phyloP scores from a whole-genome alignment of 805 yeast genomes.

The Ogataea angusta region DNA sequence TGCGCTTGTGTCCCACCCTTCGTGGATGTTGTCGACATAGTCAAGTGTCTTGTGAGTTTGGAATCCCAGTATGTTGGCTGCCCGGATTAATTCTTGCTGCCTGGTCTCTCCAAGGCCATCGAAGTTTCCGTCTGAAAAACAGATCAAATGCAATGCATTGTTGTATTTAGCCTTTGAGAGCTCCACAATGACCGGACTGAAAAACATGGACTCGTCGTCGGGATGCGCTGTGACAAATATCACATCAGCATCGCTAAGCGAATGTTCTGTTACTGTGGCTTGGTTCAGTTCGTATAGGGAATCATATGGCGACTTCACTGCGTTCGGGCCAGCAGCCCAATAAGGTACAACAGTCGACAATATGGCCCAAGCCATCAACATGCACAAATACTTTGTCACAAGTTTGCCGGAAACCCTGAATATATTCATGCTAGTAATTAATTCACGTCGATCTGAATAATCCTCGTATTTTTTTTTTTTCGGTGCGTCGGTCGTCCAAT shows the following conservation, averaged over 20 bases:
- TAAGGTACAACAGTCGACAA: constrained; percentile 16
- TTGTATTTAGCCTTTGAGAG: constrained; percentile 42
- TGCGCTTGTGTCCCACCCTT: constrained; percentile 53
- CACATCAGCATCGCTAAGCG: constrained; percentile 24
- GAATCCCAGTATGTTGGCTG: constrained; percentile 53
- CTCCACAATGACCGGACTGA: constrained; percentile 71
- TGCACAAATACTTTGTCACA: constrained; percentile 3
- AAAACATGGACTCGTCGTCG: constrained; percentile 98
- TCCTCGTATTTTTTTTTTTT: constrained; percentile 1
- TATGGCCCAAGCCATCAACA: neutral
- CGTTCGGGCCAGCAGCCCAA: constrained; percentile 5
- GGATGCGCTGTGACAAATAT: constrained; percentile 80
- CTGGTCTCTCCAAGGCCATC: constrained; percentile 70
- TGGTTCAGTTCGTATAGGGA: constrained; percentile 24
- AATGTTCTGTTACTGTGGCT: constrained; percentile 14
- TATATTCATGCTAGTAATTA: neutral
- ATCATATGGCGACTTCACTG: neutral
- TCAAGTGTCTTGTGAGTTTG: constrained; percentile 45
- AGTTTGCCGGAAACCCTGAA: constrained; percentile 6
- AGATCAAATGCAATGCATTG: constrained; percentile 56
- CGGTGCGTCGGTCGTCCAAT: constrained; percentile 2
- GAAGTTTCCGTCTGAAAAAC: constrained; percentile 76
- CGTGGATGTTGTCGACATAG: constrained; percentile 66
- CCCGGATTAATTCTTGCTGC: constrained; percentile 51
- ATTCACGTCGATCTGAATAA: neutral